Percentiles rank a stretch among this genome's conserved stretches.
Evolutionary conservation across 352 stramenopile genomes (phyloP).

Genomic region (Phytophthora cactorum): DNA sequence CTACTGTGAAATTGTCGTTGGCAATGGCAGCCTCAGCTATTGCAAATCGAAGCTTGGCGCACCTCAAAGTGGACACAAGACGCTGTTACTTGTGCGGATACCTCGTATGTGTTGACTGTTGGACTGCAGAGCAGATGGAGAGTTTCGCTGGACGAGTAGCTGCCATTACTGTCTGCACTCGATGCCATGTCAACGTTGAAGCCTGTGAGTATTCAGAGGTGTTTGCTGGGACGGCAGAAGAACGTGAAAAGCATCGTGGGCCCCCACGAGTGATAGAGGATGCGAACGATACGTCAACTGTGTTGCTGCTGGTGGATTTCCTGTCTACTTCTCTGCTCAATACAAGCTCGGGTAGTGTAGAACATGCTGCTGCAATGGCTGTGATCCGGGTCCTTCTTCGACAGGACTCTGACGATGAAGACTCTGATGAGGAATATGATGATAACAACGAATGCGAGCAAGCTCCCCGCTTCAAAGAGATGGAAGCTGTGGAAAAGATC

Average conservation of each 20-base stretch:
- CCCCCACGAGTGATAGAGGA: slow-evolving; percentile 16
- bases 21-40: slow-evolving; percentile 21
- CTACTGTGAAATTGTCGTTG: slow-evolving; percentile 29
- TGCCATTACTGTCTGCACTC: slow-evolving; percentile 31
- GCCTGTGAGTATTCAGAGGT: slow-evolving; percentile 43
- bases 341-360: slow-evolving; percentile 2
- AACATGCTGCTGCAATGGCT: slow-evolving; percentile 13
- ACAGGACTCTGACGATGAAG: background rate
- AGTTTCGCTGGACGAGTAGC: slow-evolving; percentile 23
- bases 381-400: slow-evolving; percentile 27
- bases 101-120: slow-evolving; percentile 29
- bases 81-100: slow-evolving; percentile 40
- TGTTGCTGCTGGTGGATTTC: slow-evolving; percentile 26
- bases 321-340: slow-evolving; percentile 19
- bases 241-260: slow-evolving; percentile 13
- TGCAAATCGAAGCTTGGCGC: slow-evolving; percentile 13
- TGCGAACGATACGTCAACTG: slow-evolving; percentile 1
- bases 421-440: background rate
- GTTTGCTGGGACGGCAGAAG: slow-evolving; percentile 12
- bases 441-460: background rate
- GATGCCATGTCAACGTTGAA: slow-evolving; percentile 30
- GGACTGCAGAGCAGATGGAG: slow-evolving; percentile 34
- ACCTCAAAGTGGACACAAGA: slow-evolving; percentile 25
- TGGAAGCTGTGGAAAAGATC: slow-evolving; percentile 6
- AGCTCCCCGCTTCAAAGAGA: slow-evolving; percentile 2